Evolutionary conservation across 1,284 basidiomycete species (phyloP).

Genomic region (Trametes hirsuta): DNA sequence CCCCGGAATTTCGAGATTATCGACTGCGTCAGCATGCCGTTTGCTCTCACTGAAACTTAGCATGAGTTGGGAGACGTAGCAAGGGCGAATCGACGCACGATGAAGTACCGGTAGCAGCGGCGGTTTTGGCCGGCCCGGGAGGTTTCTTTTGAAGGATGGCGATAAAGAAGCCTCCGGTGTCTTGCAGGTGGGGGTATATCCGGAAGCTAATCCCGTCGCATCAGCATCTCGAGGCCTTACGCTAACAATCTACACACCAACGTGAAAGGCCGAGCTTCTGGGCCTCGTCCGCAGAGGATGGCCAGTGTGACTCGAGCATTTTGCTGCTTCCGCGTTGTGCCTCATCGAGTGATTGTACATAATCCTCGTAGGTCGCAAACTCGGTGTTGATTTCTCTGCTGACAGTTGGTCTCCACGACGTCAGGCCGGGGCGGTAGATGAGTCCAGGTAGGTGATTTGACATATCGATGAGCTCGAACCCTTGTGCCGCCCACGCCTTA

Average conservation of each 20-base stretch:
- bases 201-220: constrained; percentile 59
- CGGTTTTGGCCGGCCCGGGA: neutral
- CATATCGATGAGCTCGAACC: constrained; percentile 85
- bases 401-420: constrained; percentile 73
- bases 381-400: constrained; percentile 47
- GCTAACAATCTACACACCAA: constrained; percentile 54
- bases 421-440: constrained; percentile 75
- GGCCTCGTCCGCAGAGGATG: constrained; percentile 60
- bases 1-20: constrained; percentile 43
- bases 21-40: constrained; percentile 46
- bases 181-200: constrained; percentile 94
- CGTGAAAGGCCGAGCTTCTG: constrained; percentile 63
- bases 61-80: neutral
- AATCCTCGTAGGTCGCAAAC: constrained; percentile 60
- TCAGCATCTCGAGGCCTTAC: neutral
- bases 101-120: constrained; percentile 9
- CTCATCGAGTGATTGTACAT: constrained; percentile 52
- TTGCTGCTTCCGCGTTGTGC: constrained; percentile 54
- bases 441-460: constrained; percentile 73
- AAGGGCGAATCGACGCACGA: constrained; percentile 27
- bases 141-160: constrained; percentile 74
- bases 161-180: constrained; percentile 98
- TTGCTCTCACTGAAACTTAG: constrained; percentile 44
- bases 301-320: constrained; percentile 78
- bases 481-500: constrained; percentile 37